These are phyloP conservation scores for Luzula sylvatica DNA, from an alignment of 176 grass and related monocot genomes.

Conservation along the genomic window DNA sequence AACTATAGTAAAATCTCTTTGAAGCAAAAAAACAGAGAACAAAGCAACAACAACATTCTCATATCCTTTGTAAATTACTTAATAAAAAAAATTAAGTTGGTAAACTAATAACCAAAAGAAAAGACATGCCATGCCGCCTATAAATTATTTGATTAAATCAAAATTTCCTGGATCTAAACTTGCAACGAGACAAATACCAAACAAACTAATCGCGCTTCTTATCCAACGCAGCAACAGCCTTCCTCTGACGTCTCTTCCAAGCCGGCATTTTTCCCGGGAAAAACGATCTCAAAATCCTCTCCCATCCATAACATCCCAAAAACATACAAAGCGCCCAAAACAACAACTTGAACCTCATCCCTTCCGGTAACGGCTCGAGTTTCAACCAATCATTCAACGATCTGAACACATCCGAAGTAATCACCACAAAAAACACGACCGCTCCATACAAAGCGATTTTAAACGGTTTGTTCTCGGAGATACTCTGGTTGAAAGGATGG, in stretches of 20 bases:
- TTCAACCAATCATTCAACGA: constrained; percentile 83
- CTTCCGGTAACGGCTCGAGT: constrained; percentile 64
- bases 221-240: constrained; percentile 44
- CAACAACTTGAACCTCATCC: constrained; percentile 81
- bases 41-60: background rate
- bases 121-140: background rate
- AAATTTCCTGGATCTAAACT: constrained; percentile 4
- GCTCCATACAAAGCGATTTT: constrained; percentile 72
- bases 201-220: constrained; percentile 52
- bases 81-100: constrained; percentile 12
- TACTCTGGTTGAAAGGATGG: constrained; percentile 86
- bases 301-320: constrained; percentile 84
- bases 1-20: no score
- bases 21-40: no score
- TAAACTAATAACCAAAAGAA: constrained; percentile 5
- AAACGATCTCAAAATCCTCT: constrained; percentile 65
- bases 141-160: background rate
- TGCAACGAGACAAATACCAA: constrained; percentile 6
- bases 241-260: constrained; percentile 78
- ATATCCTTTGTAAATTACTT: background rate
- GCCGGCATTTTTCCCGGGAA: constrained; percentile 86
- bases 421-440: constrained; percentile 83
- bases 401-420: constrained; percentile 91
- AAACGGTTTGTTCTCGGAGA: constrained; percentile 95
- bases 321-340: constrained; percentile 86